Evolutionary conservation across 202 grass and related monocot species (phyloP).

Genomic region (Brachypodium distachyon): DNA sequence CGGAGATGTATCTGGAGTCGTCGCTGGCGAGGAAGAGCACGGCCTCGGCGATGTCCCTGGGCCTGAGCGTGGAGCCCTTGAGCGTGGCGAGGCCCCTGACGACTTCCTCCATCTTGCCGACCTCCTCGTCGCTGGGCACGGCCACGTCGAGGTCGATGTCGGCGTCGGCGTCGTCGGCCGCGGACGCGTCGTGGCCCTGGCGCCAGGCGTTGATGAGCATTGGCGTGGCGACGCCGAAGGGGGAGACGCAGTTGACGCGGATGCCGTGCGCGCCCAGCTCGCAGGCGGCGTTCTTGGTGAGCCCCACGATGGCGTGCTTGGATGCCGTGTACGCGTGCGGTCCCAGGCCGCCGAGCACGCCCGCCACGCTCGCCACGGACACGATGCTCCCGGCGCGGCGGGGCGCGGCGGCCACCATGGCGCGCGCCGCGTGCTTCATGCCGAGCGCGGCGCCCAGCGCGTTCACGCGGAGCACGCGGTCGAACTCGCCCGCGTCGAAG

Average conservation of each 20-base stretch:
- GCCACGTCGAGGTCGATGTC: conserved; percentile 11
- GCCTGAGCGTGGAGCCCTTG: conserved; percentile 59
- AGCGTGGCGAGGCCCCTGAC: conserved; percentile 67
- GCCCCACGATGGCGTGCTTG: conserved; percentile 92
- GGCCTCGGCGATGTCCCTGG: conserved; percentile 83
- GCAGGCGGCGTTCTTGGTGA: conserved; percentile 91
- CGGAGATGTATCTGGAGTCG: conserved; percentile 80
- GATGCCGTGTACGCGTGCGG: conserved; percentile 93
- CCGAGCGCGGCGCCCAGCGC: conserved; percentile 76
- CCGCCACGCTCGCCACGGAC: conserved; percentile 85
- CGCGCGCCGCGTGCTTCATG: conserved; percentile 95
- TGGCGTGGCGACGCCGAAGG: conserved; percentile 88
- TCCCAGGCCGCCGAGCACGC: conserved; percentile 73
- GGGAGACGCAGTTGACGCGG: conserved; percentile 93
- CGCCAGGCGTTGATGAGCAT: conserved; percentile 95
- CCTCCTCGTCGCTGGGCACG: conserved; percentile 45
- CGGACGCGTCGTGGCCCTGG: conserved; percentile 30
- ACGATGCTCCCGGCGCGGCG: conserved; percentile 59
- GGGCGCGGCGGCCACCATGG: conserved; percentile 56
- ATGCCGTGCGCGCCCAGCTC: conserved; percentile 87
- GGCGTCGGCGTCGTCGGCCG: conserved; percentile 20
- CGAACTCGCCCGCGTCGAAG: conserved; percentile 80
- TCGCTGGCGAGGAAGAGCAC: conserved; percentile 86
- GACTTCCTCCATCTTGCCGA: conserved; percentile 76
- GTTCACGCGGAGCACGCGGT: conserved; percentile 88